Conservation (phyloP, 345 rosid species). For the Bruguiera sexangula region DNA sequence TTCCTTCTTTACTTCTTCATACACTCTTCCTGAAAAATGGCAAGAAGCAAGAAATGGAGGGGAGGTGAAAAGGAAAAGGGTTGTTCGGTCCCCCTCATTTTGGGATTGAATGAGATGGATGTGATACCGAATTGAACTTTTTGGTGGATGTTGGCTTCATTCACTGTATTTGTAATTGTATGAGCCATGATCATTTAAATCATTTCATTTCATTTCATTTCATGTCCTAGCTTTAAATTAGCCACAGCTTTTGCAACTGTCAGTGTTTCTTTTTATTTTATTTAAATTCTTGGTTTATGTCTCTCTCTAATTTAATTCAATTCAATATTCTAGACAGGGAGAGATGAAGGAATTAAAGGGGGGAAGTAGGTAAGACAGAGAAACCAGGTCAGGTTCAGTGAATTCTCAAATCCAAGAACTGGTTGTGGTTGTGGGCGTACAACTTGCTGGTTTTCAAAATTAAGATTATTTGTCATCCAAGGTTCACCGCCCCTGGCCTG, state of each 20-base stretch:
- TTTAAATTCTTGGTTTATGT: no score
- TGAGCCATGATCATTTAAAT: background rate
- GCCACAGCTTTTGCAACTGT: no score
- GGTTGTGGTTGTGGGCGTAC: background rate
- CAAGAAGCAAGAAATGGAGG: background rate
- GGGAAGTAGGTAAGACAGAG: no score
- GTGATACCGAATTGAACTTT: background rate
- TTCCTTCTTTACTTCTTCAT: background rate
- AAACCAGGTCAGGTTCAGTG: background rate
- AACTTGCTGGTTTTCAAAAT: background rate
- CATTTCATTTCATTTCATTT: background rate
- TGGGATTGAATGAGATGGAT: no score
- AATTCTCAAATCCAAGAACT: background rate
- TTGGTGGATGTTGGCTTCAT: background rate
- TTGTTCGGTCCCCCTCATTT: background rate
- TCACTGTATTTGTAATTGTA: background rate
- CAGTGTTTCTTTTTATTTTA: background rate
- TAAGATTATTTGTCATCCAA: background rate
- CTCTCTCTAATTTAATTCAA: background rate
- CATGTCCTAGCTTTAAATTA: background rate
- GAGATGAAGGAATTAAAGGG: no score
- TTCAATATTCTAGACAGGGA: background rate
- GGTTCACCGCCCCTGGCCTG: conserved; percentile 3
- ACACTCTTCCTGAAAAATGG: background rate
- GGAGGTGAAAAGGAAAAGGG: background rate